A percentile compares a stretch with the other conserved stretches of the same genome.
Conservation (phyloP, 2,329 filamentous ascomycete species). For the Colletotrichum spaethianum region DNA sequence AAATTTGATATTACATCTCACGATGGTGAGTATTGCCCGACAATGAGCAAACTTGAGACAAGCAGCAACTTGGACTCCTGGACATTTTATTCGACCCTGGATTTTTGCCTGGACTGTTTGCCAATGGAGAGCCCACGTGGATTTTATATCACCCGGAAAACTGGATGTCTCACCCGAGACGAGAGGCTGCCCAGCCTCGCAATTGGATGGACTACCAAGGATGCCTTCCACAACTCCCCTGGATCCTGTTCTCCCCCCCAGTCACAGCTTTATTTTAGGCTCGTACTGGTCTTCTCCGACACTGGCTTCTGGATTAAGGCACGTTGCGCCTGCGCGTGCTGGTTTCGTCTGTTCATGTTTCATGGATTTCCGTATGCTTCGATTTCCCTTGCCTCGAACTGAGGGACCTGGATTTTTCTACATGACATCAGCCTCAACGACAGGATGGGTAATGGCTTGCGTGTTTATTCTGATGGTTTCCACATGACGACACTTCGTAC, state of each 20-base stretch:
- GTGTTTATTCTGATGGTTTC: neutral
- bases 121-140: slow-evolving; percentile 5
- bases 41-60: slow-evolving; percentile 28
- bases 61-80: slow-evolving; percentile 44
- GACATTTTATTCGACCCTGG: slow-evolving; percentile 41
- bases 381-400: slow-evolving; percentile 11
- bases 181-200: slow-evolving; percentile 22
- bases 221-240: neutral
- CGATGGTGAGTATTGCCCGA: slow-evolving; percentile 57
- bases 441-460: neutral
- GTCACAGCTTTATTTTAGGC: slow-evolving; percentile 25
- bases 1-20: slow-evolving; percentile 30
- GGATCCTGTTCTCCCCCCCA: neutral
- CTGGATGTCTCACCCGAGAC: slow-evolving; percentile 36
- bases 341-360: slow-evolving; percentile 29
- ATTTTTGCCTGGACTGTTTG: slow-evolving; percentile 11
- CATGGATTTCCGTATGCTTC: slow-evolving; percentile 36
- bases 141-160: slow-evolving; percentile 1
- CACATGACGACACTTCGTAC: neutral
- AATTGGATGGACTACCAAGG: slow-evolving; percentile 28
- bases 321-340: slow-evolving; percentile 3
- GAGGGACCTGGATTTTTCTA: neutral
- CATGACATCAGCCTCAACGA: neutral
- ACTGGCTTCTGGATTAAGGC: neutral
- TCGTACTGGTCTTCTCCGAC: neutral